A percentile compares a stretch with the other conserved stretches of the same genome.
phyloP scores from a whole-genome alignment of 306 rosid genomes.

The Casuarina equisetifolia region DNA sequence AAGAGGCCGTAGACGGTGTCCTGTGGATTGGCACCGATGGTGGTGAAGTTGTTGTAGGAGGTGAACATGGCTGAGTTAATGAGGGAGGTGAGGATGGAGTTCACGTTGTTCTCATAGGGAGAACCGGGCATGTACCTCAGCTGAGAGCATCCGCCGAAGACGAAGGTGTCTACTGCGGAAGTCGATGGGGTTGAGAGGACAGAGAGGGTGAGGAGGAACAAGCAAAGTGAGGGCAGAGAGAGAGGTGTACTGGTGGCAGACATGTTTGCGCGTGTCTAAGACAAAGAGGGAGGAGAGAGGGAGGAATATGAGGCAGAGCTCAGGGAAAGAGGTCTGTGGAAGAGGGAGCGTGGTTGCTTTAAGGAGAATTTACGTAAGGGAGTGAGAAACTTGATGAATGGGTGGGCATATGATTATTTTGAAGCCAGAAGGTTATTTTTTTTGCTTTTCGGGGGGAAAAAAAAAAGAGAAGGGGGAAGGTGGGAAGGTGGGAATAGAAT shows the following conservation, averaged over 20 bases:
- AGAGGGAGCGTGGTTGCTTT: slow-evolving; percentile 34
- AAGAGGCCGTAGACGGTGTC: slow-evolving; percentile 65
- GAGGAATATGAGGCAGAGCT: not conserved
- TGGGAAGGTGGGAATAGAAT: not conserved
- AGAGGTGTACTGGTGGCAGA: not conserved
- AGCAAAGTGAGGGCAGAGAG: slow-evolving; percentile 15
- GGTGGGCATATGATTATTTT: slow-evolving; percentile 21
- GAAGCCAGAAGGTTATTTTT: not conserved
- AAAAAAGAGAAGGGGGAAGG: not conserved
- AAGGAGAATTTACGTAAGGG: slow-evolving; percentile 57
- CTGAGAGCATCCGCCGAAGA: slow-evolving; percentile 82
- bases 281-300: not conserved
- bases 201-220: slow-evolving; percentile 25
- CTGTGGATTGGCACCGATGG: slow-evolving; percentile 23
- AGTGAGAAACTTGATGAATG: slow-evolving; percentile 25
- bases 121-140: slow-evolving; percentile 57
- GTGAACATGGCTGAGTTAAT: slow-evolving; percentile 65
- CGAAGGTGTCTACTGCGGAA: slow-evolving; percentile 43
- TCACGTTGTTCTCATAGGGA: slow-evolving; percentile 49
- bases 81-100: slow-evolving; percentile 70
- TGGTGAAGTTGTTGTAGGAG: slow-evolving; percentile 71
- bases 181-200: slow-evolving; percentile 36
- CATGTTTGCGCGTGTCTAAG: slow-evolving; percentile 32
- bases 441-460: not conserved
- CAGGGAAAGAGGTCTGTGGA: not conserved